Conservation (phyloP, 2,329 filamentous ascomycete species). For the Diatrype stigma region DNA sequence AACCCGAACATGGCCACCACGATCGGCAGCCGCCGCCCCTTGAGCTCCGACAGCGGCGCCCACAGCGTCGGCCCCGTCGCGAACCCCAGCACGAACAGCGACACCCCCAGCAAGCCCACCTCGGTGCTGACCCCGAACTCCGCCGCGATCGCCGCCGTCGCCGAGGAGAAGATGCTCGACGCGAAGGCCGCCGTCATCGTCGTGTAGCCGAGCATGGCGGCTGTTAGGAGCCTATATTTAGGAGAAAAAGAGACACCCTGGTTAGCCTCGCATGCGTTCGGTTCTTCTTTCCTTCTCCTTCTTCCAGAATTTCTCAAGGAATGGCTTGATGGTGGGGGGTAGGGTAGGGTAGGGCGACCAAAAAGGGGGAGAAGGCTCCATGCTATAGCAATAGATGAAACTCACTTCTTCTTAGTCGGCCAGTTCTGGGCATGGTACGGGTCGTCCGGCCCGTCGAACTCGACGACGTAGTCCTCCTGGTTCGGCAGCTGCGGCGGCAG, state of each 20-base stretch:
- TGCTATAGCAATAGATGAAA: conserved; percentile 16
- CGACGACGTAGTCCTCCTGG: conserved; percentile 74
- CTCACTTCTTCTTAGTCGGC: conserved; percentile 71
- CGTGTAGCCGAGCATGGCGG: conserved; percentile 67
- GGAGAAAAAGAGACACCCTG: conserved; percentile 7
- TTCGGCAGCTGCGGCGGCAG: conserved; percentile 67
- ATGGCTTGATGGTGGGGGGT: no score
- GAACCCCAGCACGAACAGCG: conserved; percentile 67
- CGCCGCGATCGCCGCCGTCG: conserved; percentile 51
- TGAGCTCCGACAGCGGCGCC: conserved; percentile 69
- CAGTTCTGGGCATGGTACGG: conserved; percentile 87
- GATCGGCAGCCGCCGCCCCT: conserved; percentile 61
- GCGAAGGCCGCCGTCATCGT: conserved; percentile 69
- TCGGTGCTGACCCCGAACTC: conserved; percentile 59
- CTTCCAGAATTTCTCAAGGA: no score
- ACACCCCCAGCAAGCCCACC: conserved; percentile 61
- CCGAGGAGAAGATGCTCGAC: conserved; percentile 70
- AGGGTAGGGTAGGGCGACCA: conserved; percentile 11
- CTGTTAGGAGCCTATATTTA: conserved; percentile 50
- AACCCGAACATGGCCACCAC: conserved; percentile 64
- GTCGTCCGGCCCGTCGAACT: conserved; percentile 80
- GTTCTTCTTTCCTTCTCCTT: no score
- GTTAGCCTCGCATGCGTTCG: no score
- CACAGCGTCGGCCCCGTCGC: conserved; percentile 61
- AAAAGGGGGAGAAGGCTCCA: not conserved